A percentile compares a stretch with the other conserved stretches of the same genome.
Evolutionary conservation across 805 yeast species (phyloP).

Genomic region (Starmerella gropengiesseri): DNA sequence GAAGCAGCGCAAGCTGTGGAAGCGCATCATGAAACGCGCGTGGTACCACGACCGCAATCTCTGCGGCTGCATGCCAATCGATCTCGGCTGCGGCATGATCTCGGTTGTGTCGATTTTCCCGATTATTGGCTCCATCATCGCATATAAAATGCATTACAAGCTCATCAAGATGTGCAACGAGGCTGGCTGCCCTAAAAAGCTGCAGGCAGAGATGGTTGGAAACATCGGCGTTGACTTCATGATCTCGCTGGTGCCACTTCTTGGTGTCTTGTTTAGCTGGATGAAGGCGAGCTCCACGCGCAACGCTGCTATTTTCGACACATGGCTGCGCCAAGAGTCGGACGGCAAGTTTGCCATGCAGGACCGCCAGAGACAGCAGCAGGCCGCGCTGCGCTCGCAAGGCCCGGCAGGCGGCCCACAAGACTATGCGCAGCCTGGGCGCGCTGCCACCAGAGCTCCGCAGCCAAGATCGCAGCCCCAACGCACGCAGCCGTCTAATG

Average conservation of each 20-base stretch:
- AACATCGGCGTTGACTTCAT: slow-evolving; percentile 65
- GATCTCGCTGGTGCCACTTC: slow-evolving; percentile 65
- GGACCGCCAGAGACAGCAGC: slow-evolving; percentile 15
- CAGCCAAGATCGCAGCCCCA: no score
- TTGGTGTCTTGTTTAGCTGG: slow-evolving; percentile 74
- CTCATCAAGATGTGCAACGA: slow-evolving; percentile 51
- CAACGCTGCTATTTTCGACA: slow-evolving; percentile 73
- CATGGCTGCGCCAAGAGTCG: slow-evolving; percentile 28
- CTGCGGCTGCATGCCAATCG: slow-evolving; percentile 37
- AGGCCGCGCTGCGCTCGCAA: no score
- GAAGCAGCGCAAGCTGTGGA: slow-evolving; percentile 60
- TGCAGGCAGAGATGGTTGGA: slow-evolving; percentile 61
- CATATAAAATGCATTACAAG: slow-evolving; percentile 70
- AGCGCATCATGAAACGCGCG: slow-evolving; percentile 59
- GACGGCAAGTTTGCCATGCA: background rate
- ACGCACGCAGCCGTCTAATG: background rate
- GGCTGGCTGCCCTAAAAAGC: slow-evolving; percentile 45
- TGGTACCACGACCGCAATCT: slow-evolving; percentile 82
- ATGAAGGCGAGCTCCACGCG: slow-evolving; percentile 76
- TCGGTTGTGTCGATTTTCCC: slow-evolving; percentile 68
- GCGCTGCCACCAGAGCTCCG: no score
- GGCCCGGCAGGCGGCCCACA: no score
- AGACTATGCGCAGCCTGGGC: no score
- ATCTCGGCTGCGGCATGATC: slow-evolving; percentile 68
- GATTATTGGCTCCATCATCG: slow-evolving; percentile 68